A percentile compares a stretch with the other conserved stretches of the same genome.
phyloP scores from a whole-genome alignment of 352 stramenopile species.

The Globisporangium canariense region DNA sequence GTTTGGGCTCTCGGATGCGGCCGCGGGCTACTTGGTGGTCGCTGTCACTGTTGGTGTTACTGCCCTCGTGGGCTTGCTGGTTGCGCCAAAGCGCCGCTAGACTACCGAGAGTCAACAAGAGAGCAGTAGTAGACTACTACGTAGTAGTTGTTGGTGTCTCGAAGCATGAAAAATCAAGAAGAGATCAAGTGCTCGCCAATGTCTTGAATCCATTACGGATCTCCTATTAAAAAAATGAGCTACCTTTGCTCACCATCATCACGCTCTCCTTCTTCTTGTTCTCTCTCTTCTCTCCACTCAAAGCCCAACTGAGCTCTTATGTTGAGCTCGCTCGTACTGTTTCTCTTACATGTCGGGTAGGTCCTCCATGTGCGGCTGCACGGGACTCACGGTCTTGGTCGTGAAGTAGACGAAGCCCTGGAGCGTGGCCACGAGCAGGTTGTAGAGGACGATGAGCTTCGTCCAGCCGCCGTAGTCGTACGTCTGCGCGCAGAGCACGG shows the following conservation, averaged over 20 bases:
- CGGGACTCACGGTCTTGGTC: constrained; percentile 64
- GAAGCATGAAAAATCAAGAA: neutral
- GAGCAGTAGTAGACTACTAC: too few species aligned
- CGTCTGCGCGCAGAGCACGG: constrained; percentile 65
- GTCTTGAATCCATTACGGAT: neutral
- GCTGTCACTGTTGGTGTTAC: constrained; percentile 1
- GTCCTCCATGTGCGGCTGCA: constrained; percentile 61
- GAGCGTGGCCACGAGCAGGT: constrained; percentile 66
- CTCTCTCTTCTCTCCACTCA: neutral
- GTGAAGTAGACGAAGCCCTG: constrained; percentile 84
- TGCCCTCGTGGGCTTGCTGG: neutral
- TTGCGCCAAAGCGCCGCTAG: constrained; percentile 12
- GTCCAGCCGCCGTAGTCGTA: constrained; percentile 70
- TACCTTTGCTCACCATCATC: constrained; percentile 1
- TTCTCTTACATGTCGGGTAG: constrained; percentile 48
- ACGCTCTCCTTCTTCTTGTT: neutral
- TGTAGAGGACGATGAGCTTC: constrained; percentile 71
- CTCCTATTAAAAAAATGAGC: constrained; percentile 4
- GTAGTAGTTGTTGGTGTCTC: neutral
- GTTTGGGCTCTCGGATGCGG: constrained; percentile 5
- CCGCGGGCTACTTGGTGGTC: constrained; percentile 1
- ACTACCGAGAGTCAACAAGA: neutral
- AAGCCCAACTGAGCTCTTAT: neutral
- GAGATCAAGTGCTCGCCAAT: neutral
- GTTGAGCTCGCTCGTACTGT: neutral